Evolutionary conservation across 257 asterid species (phyloP), one percentile per base, ranked within the genome.

Genomic region (Anisodus tanguticus): DNA sequence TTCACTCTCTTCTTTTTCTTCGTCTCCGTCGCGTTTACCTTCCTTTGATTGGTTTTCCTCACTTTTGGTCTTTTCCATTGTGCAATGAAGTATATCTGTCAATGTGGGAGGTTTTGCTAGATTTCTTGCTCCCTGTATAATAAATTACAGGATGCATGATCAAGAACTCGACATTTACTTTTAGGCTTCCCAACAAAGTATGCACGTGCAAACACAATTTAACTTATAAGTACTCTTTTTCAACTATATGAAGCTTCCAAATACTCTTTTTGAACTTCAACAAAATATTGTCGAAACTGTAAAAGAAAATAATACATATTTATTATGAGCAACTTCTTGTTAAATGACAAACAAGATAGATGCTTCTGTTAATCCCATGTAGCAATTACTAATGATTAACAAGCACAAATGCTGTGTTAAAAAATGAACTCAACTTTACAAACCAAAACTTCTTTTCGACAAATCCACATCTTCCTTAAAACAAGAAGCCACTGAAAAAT

Each of bases 81-180:
- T 89, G 87, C 94, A 91, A 2, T 90, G 92, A 77, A 94, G 85
- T 41, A 93, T 85, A 59, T 94, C 97, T 35, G 95, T 88, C 90
- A 93, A 84, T 19, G 93, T 88, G 82, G 98, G 98, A 2, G 97
- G 91, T 81, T 86, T 90, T 22, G 95, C 88, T 67, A 96, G 91
- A 84, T 89, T 89, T 88, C 91, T 90, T 71, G 98, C 98, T 81
- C 98, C 97, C 99, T 96, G 82, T 16, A 31, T 7, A 79, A 67
- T 72, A 45, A 68, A 39, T 59, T 13, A 84, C 12, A 66, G 17
- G 10, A 72, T 11, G n/a, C 10, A 45, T 72, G 59, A 19, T 72
- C 59, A 47, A 19, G 47, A 47, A 11, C 19, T 47, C 59, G 10
- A 72, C 3, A 2, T 17, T 17, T 59, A 17, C 8, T 58, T 58